Conservation (phyloP, 257 asterid species). For the Gentiana macrophylla region DNA sequence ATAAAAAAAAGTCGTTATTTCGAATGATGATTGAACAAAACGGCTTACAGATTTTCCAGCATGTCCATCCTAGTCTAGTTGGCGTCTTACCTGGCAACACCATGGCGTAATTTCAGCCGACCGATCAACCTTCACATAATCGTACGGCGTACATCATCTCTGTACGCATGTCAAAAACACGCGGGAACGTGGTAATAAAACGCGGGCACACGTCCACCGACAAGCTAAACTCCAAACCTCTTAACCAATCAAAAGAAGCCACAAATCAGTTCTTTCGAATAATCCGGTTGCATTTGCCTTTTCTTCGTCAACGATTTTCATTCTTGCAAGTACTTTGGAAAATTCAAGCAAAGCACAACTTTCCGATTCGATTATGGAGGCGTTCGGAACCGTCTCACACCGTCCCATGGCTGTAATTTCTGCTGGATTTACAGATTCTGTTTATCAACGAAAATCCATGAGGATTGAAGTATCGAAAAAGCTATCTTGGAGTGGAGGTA, state of each 20-base stretch:
- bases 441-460: constrained; percentile 5
- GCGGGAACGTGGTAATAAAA: constrained; percentile 33
- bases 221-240: constrained; percentile 2
- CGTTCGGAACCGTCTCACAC: not conserved
- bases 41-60: too few relatives aligned
- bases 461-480: too few relatives aligned
- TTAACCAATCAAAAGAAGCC: constrained; percentile 16
- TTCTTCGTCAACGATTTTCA: too few relatives aligned
- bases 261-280: constrained; percentile 16
- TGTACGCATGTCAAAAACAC: constrained; percentile 17
- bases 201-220: constrained; percentile 14
- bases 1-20: too few relatives aligned
- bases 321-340: too few relatives aligned
- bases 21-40: too few relatives aligned
- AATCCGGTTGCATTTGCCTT: not conserved
- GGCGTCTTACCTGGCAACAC: not conserved
- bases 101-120: not conserved
- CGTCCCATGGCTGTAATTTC: not conserved
- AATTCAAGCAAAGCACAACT: not conserved
- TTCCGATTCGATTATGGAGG: not conserved
- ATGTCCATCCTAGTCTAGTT: not conserved
- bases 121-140: not conserved
- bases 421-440: not conserved
- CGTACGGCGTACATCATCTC: not conserved
- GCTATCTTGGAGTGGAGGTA: not conserved